These are phyloP conservation scores for Ophiostoma sp. DNA, from an alignment of 2,329 filamentous ascomycete genomes.

Conservation along the genomic window DNA sequence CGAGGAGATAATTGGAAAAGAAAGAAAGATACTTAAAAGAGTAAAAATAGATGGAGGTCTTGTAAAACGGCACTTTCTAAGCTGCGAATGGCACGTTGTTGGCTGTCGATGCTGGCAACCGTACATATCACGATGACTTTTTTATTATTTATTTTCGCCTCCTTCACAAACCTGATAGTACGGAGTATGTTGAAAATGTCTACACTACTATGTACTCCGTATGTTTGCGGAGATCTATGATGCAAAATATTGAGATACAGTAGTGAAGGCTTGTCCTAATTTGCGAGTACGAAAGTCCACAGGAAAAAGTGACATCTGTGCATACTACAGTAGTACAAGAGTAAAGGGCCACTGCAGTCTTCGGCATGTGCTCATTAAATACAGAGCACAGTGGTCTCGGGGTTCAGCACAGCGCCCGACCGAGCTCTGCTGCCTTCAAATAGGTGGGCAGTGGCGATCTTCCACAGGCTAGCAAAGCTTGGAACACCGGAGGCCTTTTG, in stretches of 20 bases:
- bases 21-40: neutral
- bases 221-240: no score
- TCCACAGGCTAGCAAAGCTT: neutral
- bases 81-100: no score
- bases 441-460: neutral
- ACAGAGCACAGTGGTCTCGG: neutral
- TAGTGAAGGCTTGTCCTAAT: neutral
- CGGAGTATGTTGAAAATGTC: no score
- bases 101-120: neutral
- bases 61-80: neutral
- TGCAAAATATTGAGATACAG: no score
- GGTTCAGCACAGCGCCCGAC: neutral
- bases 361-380: neutral
- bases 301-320: neutral
- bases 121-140: neutral
- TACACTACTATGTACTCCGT: no score
- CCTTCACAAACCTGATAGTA: no score
- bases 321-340: no score
- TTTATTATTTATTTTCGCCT: no score
- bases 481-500: constrained; percentile 2
- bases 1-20: no score
- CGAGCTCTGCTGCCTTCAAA: neutral
- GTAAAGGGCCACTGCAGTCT: no score
- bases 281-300: neutral
- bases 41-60: neutral